A percentile compares a stretch with the other conserved stretches of the same genome.
Conservation (phyloP, 75 land plant species). For the Cryptomeria japonica region DNA sequence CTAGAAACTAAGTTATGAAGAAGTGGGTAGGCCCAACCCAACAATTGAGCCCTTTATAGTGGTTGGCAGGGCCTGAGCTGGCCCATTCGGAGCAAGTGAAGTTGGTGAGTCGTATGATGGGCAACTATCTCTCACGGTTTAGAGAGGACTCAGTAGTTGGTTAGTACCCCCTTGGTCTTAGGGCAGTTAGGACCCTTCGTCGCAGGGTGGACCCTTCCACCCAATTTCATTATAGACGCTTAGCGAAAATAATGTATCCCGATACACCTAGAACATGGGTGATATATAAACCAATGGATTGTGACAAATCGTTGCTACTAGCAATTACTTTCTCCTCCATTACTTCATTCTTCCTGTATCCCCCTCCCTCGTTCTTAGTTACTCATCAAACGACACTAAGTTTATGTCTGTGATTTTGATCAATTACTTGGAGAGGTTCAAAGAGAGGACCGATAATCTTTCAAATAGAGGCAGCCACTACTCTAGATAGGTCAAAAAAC, state of each 20-base stretch:
- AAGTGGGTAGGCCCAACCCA: no score
- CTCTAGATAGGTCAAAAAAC: no score
- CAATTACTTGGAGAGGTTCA: background rate
- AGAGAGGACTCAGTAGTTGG: background rate
- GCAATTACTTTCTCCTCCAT: background rate
- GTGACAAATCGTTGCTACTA: background rate
- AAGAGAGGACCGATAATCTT: background rate
- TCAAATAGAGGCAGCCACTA: no score
- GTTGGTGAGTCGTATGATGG: background rate
- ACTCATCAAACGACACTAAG: background rate
- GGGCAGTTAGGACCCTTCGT: background rate
- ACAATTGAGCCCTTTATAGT: no score
- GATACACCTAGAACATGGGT: background rate
- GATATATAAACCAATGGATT: background rate
- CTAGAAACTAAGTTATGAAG: no score
- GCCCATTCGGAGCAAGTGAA: background rate
- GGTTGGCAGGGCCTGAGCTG: no score
- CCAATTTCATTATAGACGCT: background rate
- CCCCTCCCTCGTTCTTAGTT: background rate
- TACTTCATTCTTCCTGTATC: background rate
- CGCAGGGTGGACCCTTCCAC: background rate
- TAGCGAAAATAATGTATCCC: background rate
- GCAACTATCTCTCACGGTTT: background rate
- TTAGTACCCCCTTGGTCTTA: conserved; percentile 2
- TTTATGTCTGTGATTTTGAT: background rate